Conservation (phyloP, 192 early-diverging fungal genomes). For the Coemansia sp. region DNA sequence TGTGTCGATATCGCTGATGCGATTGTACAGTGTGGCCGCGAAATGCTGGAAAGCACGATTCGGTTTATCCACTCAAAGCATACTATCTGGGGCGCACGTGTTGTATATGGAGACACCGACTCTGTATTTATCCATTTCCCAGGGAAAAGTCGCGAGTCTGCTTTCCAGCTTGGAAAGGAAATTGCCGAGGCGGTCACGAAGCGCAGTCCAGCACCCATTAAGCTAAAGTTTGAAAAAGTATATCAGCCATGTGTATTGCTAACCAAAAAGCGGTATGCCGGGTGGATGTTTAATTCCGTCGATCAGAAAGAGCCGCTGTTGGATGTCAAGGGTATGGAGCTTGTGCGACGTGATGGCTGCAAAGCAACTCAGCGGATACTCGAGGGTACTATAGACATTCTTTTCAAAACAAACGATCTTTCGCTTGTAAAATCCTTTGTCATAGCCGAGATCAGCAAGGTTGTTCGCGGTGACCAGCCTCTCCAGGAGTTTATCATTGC, state of each 20-base stretch:
- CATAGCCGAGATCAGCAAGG: constrained; percentile 67
- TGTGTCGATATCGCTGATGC: constrained; percentile 86
- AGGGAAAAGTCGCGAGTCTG: constrained; percentile 66
- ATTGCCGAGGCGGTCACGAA: constrained; percentile 76
- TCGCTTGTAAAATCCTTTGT: constrained; percentile 77
- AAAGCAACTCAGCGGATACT: constrained; percentile 74
- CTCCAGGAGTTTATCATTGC: constrained; percentile 85
- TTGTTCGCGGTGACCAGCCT: constrained; percentile 66
- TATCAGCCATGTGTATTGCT: constrained; percentile 86
- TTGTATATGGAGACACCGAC: constrained; percentile 96
- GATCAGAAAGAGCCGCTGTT: constrained; percentile 70
- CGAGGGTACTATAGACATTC: constrained; percentile 70
- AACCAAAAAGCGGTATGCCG: constrained; percentile 94
- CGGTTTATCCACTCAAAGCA: constrained; percentile 60
- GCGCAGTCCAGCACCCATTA: constrained; percentile 77
- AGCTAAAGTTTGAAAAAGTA: constrained; percentile 94
- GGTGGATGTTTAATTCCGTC: constrained; percentile 72
- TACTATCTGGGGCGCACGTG: constrained; percentile 68
- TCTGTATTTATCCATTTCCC: constrained; percentile 81
- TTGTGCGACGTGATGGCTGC: constrained; percentile 87
- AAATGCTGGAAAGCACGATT: constrained; percentile 77
- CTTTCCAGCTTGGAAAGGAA: constrained; percentile 79
- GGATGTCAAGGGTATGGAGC: constrained; percentile 97
- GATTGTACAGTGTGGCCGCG: constrained; percentile 84
- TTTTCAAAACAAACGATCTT: constrained; percentile 82